Percentiles rank a stretch among this genome's conserved stretches.
These are phyloP conservation scores for Kodamaea sp. DNA, from an alignment of 1,139 yeast species.

Conservation along the genomic window DNA sequence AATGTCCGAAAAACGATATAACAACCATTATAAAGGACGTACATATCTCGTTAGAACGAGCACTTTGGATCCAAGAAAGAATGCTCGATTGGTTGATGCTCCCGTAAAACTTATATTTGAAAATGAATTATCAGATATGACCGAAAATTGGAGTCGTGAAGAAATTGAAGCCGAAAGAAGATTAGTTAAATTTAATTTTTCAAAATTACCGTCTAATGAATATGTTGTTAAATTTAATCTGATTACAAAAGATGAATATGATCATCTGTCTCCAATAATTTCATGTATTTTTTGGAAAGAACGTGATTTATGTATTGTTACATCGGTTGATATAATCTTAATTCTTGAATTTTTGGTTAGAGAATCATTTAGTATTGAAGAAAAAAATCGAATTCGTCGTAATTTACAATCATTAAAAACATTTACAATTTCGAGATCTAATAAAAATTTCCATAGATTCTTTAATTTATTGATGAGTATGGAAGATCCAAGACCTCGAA, in stretches of 20 bases:
- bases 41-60: conserved; percentile 7
- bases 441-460: conserved; percentile 43
- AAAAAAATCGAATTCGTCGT: conserved; percentile 66
- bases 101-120: conserved; percentile 11
- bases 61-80: conserved; percentile 9
- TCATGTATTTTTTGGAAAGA: conserved; percentile 65
- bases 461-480: conserved; percentile 62
- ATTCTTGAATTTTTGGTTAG: conserved; percentile 56
- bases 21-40: too few species aligned
- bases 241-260: conserved; percentile 22
- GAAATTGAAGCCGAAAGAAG: conserved; percentile 32
- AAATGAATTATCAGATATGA: conserved; percentile 19
- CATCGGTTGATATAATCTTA: conserved; percentile 63
- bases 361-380: conserved; percentile 59
- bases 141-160: conserved; percentile 30
- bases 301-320: conserved; percentile 48
- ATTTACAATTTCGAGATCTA: conserved; percentile 51
- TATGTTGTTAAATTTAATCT: conserved; percentile 25
- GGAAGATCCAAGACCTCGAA: conserved; percentile 65
- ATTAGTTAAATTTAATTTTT: conserved; percentile 32
- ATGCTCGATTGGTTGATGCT: conserved; percentile 5
- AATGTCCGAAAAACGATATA: too few species aligned
- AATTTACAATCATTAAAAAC: conserved; percentile 67
- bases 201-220: conserved; percentile 20
- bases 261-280: conserved; percentile 33